Evolutionary conservation across 139 green algal genomes (phyloP).

Genomic region (Micromonas pusilla): DNA sequence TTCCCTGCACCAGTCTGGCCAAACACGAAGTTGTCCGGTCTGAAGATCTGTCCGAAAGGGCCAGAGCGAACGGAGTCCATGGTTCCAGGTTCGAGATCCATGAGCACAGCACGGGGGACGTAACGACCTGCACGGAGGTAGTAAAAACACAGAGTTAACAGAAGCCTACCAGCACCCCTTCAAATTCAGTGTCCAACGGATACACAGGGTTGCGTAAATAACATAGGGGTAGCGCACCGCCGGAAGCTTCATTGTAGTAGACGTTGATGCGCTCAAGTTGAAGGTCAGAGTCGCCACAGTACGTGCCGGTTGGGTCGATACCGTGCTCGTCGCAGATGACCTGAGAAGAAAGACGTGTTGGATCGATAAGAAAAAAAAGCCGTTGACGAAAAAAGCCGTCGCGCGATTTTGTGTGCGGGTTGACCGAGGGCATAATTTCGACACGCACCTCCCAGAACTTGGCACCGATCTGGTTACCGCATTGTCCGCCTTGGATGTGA

Average conservation of each 20-base stretch:
- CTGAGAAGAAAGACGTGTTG: conserved; percentile 33
- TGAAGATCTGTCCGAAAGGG: conserved; percentile 91
- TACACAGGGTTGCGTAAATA: not conserved
- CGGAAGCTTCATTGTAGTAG: conserved; percentile 98
- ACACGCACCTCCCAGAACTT: conserved; percentile 86
- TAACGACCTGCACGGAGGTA: conserved; percentile 67
- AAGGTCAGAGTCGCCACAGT: conserved; percentile 89
- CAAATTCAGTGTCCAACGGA: no score
- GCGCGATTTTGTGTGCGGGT: no score
- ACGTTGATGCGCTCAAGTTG: conserved; percentile 99
- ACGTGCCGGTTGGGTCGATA: conserved; percentile 88
- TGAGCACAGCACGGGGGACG: conserved; percentile 92
- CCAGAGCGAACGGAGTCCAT: conserved; percentile 92
- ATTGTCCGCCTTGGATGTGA: conserved; percentile 90
- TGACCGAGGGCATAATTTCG: not conserved
- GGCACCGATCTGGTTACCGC: conserved; percentile 95
- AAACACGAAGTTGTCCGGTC: conserved; percentile 97
- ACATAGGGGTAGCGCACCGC: conserved; percentile 44
- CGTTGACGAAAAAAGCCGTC: not conserved
- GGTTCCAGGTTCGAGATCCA: conserved; percentile 96
- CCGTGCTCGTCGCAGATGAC: conserved; percentile 79
- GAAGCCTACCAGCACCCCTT: no score
- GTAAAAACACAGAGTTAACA: conserved; percentile 19
- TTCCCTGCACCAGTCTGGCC: conserved; percentile 94
- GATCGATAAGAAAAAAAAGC: not conserved